phyloP scores from a whole-genome alignment of 306 rosid species.

The Vigna angularis region DNA sequence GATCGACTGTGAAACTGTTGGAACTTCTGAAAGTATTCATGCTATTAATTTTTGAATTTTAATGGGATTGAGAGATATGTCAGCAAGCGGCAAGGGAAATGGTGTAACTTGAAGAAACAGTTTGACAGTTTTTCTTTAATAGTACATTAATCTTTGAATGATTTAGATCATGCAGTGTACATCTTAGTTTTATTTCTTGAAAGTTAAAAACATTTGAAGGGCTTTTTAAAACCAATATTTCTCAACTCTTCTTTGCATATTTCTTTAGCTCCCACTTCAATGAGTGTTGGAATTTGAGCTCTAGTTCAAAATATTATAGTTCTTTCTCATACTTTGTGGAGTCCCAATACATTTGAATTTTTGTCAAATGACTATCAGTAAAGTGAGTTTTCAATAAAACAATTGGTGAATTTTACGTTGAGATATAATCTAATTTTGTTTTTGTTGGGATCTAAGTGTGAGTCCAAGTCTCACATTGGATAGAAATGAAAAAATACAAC shows the following conservation, averaged over 20 bases:
- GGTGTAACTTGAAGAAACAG: background rate
- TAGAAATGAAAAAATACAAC: too few relatives aligned
- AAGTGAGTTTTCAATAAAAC: too few relatives aligned
- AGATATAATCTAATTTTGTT: too few relatives aligned
- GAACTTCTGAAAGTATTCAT: background rate
- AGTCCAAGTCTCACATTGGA: too few relatives aligned
- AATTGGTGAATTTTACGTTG: too few relatives aligned
- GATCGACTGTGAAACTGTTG: background rate
- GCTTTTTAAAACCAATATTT: background rate
- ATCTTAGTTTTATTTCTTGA: background rate
- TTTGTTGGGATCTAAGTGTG: too few relatives aligned
- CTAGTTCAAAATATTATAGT: too few relatives aligned
- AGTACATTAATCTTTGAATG: background rate
- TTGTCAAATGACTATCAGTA: too few relatives aligned
- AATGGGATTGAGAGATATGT: background rate
- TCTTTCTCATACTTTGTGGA: too few relatives aligned
- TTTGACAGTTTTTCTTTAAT: background rate
- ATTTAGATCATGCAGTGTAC: background rate
- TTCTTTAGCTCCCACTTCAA: background rate
- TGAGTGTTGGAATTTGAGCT: background rate
- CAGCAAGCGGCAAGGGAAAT: too few relatives aligned
- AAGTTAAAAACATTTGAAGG: background rate
- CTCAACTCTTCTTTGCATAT: background rate
- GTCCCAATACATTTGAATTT: too few relatives aligned
- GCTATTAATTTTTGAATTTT: constrained; percentile 2